These are phyloP conservation scores for Paraconiothyrium brasiliense DNA, from an alignment of 2,329 filamentous ascomycete species.

Conservation along the genomic window DNA sequence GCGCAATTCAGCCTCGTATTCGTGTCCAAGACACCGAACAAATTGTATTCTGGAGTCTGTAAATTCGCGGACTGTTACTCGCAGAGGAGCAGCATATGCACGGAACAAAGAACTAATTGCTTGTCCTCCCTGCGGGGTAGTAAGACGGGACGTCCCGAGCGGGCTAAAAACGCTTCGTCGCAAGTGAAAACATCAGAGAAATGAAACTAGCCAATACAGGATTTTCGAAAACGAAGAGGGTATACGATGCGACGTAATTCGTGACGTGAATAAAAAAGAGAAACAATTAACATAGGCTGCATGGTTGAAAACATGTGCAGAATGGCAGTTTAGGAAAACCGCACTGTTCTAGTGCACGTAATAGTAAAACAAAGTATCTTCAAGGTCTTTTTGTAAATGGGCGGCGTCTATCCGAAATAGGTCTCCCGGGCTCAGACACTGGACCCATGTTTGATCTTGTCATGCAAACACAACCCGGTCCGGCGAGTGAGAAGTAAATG, in stretches of 20 bases:
- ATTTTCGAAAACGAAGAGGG: constrained; percentile 2
- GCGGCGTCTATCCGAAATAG: not conserved
- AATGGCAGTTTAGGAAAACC: not conserved
- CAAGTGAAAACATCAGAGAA: constrained; percentile 2
- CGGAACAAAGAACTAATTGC: not conserved
- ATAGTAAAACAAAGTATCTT: not conserved
- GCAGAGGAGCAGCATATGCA: not conserved
- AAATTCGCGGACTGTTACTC: not conserved
- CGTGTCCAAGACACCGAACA: not conserved
- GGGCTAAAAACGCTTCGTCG: not conserved
- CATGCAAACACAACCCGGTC: not conserved
- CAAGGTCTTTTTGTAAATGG: not conserved
- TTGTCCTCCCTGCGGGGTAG: not conserved
- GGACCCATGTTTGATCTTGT: not conserved
- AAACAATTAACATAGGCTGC: not conserved
- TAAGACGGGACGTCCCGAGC: not conserved
- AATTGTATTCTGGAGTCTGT: not conserved
- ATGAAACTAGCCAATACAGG: constrained; percentile 8
- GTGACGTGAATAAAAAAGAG: not conserved
- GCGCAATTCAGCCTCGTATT: not conserved
- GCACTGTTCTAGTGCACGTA: not conserved
- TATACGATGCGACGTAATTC: constrained; percentile 14
- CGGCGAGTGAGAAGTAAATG: not conserved
- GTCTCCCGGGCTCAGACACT: not conserved
- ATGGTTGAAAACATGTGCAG: not conserved